Base-by-base conservation (phyloP, 1,139 yeast genomes). In the Yamadazyma blattariae region DNA sequence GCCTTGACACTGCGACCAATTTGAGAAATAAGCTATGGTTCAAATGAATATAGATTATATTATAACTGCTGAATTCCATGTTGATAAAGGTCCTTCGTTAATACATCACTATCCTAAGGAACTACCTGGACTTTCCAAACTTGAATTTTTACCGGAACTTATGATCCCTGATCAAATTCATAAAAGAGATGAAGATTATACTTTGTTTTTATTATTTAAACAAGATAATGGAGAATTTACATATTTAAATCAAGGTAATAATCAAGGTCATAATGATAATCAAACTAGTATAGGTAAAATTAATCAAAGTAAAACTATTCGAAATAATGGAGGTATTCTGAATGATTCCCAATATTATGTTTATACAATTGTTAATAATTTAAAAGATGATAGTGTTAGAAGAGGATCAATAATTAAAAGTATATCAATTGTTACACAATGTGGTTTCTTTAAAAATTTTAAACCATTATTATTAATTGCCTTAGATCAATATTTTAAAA, bases 121-220 rank as follows among this genome's bases (percentile, higher is more conserved):
- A 16, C 54, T 75, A 12, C 76, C 77, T 2, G 79, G 79, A 10
- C 41, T 59, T 20, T 41, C 48, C 13, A 67, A 71, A 41, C 52
- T 73, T 34, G 51, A 57, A 24, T 59, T 67, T 36, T 48, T 71
- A 27, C 72, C 79, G n/a, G 85, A 79, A 51, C 61, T 79, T 32
- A 76, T 79, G 80, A 58, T 79, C 28, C 86, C 86, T 0, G 74
- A 74, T 41, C 83, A 78, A 51, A 74, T 77, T 31, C 85, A 79
- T 51, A 73, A 71, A 37, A 54, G 85, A 31, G 63, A 63, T 21
- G 82, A 79, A 48, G 86, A 79, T 54, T 79, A 69, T 63, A 78
- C 85, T 5, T 59, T 78, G 21, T 77, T 78, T 44, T 59, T 78
- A 38, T 59, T 79, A 26, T 75, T 72, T 51, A 52, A 66, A 37